Percentiles rank a stretch among this genome's conserved stretches.
Conservation (phyloP, 805 yeast genomes). For the Candida silvicultrix region DNA sequence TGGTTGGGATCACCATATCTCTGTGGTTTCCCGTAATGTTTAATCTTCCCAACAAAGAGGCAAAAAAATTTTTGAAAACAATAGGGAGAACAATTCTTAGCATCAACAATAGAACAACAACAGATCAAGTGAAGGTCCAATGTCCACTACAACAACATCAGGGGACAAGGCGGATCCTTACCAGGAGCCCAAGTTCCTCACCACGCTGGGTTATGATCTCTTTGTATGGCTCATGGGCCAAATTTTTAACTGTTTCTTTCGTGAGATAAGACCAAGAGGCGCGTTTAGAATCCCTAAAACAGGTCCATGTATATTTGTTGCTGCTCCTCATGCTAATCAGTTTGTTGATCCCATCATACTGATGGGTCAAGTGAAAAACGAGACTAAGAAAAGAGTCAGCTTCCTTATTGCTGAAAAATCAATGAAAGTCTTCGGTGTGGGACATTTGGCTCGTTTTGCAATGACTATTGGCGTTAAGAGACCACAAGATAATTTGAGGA, state of each 20-base stretch:
- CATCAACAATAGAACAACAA: too few relatives aligned
- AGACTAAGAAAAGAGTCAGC: slow-evolving; percentile 62
- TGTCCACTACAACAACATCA: too few relatives aligned
- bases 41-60: too few relatives aligned
- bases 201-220: slow-evolving; percentile 42
- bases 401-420: slow-evolving; percentile 85
- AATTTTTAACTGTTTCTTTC: slow-evolving; percentile 65
- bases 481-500: slow-evolving; percentile 77
- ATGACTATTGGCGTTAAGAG: slow-evolving; percentile 87
- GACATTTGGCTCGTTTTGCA: slow-evolving; percentile 68
- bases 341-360: slow-evolving; percentile 76
- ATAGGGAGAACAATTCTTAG: too few relatives aligned
- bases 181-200: slow-evolving; percentile 25
- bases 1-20: too few relatives aligned
- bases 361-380: slow-evolving; percentile 70
- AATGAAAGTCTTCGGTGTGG: slow-evolving; percentile 58
- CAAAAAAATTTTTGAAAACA: too few relatives aligned
- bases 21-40: too few relatives aligned
- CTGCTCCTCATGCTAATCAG: slow-evolving; percentile 97
- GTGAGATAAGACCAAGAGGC: slow-evolving; percentile 87
- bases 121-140: too few relatives aligned
- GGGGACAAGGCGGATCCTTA: slow-evolving; percentile 4
- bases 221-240: slow-evolving; percentile 41
- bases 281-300: slow-evolving; percentile 62
- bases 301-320: slow-evolving; percentile 89